Evolutionary conservation across 352 stramenopile species (phyloP).

Genomic region (Paralagenidium karlingii): DNA sequence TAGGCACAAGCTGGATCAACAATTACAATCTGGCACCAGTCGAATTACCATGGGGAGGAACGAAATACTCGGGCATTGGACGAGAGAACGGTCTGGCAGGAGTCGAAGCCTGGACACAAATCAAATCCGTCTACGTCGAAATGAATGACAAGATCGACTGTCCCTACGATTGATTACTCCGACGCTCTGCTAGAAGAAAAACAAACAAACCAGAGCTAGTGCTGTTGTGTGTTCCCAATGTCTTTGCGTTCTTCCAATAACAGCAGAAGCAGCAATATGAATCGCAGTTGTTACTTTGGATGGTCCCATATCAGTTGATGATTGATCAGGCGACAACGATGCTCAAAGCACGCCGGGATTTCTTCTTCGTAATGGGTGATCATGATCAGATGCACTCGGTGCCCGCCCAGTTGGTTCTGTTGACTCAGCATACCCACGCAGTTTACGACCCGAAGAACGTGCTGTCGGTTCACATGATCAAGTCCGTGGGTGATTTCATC

Average conservation of each 20-base stretch:
- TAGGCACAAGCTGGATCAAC: slow-evolving; percentile 82
- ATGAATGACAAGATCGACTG: slow-evolving; percentile 58
- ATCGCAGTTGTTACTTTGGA: too few species aligned
- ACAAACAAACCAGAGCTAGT: too few species aligned
- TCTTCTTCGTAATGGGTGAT: slow-evolving; percentile 91
- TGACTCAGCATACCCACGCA: slow-evolving; percentile 22
- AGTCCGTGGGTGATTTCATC: slow-evolving; percentile 89
- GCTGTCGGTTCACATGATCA: slow-evolving; percentile 69
- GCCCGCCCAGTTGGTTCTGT: slow-evolving; percentile 13
- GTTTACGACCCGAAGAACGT: slow-evolving; percentile 67
- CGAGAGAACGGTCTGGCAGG: slow-evolving; percentile 85
- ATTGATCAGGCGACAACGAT: not conserved
- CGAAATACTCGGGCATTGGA: slow-evolving; percentile 86
- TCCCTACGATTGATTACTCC: slow-evolving; percentile 23
- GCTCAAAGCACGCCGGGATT: slow-evolving; percentile 61
- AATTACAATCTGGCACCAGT: slow-evolving; percentile 84
- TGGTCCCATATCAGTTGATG: too few species aligned
- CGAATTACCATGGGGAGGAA: slow-evolving; percentile 83
- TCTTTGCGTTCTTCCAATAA: too few species aligned
- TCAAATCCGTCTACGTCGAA: slow-evolving; percentile 83
- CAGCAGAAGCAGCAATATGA: too few species aligned
- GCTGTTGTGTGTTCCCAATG: not conserved
- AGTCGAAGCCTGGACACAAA: slow-evolving; percentile 83
- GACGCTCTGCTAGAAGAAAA: not conserved
- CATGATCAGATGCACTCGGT: slow-evolving; percentile 60